A percentile compares a stretch with the other conserved stretches of the same genome.
Evolutionary conservation across 352 stramenopile species (phyloP).

Genomic region (Globisporangium cystogenes): DNA sequence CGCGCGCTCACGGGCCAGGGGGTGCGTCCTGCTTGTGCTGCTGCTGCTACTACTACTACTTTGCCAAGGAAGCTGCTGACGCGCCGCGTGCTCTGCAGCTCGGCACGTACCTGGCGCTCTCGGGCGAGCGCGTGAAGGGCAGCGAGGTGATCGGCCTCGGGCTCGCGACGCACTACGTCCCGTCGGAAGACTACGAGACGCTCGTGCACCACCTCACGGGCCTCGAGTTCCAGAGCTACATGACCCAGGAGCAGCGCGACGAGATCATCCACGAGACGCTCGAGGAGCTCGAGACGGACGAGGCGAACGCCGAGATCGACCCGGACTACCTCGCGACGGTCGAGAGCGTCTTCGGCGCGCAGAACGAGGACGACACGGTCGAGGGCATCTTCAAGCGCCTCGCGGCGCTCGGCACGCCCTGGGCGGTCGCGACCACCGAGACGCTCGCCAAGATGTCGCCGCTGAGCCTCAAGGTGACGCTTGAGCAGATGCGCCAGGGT

Average conservation of each 20-base stretch:
- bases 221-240: conserved; percentile 57
- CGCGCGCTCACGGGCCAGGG: conserved; percentile 68
- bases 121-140: conserved; percentile 88
- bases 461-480: conserved; percentile 92
- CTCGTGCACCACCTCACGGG: conserved; percentile 86
- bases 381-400: conserved; percentile 62
- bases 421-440: conserved; percentile 69
- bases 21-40: conserved; percentile 20
- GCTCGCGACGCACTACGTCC: conserved; percentile 96
- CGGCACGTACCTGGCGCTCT: conserved; percentile 94
- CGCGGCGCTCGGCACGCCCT: conserved; percentile 61
- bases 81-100: too few relatives aligned
- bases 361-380: conserved; percentile 67
- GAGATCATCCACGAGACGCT: conserved; percentile 85
- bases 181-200: conserved; percentile 81
- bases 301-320: conserved; percentile 78
- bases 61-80: too few relatives aligned
- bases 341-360: conserved; percentile 69
- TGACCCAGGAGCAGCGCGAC: conserved; percentile 75
- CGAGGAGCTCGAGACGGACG: conserved; percentile 77
- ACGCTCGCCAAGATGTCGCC: conserved; percentile 90
- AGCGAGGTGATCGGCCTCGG: conserved; percentile 90
- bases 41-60: not conserved
- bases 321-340: conserved; percentile 70
- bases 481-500: conserved; percentile 92